Evolutionary conservation across 2,329 filamentous ascomycete genomes (phyloP), one percentile per base, ranked within the genome.

Genomic region (Aureobasidium zeae): DNA sequence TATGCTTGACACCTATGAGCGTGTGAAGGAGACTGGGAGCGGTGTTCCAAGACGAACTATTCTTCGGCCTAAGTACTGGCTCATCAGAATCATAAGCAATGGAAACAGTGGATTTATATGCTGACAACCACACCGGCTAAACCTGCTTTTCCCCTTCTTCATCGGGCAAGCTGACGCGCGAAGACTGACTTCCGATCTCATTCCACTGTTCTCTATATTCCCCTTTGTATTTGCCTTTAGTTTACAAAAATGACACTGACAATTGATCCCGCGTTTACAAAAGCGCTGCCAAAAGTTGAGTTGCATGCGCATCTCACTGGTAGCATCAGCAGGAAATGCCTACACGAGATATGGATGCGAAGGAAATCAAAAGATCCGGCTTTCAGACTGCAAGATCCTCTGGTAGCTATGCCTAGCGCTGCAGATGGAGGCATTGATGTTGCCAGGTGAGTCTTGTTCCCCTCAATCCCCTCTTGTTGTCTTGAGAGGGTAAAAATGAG

Each of bases 291-390:
- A n/a, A 69, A 69, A 51, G 58, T 64, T 36, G 66, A 69, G 80
- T 73, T 89, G 42, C 85, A 91, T 55, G 84, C 85, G 49, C 84
- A 91, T 62, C 71, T 91, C 32, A 84, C 78, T 29, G 84, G 85
- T 42, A 86, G 81, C 60, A 85, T 91, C 59, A 81, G 76, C 56
- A 76, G 81, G 22, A 65, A 76, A 54, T 80, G 76, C 48, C 74
- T 91, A 2, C 83, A 86, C 56, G 73, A 84, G 26, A 77, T 89
- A 57, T 91, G 85, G 83, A 53, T 65, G 35, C 60, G 61, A 44
- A 83, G 79, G 57, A 76, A 73, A 47, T 63, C 65, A 3, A 54
- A 57, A 17, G 13, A 15, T 62, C 71, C 6, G 57, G 68, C 16
- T 72, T 77, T 2, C 58, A 69, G 10, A 8, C 64, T 88, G 1